phyloP scores from a whole-genome alignment of 2,329 filamentous ascomycete species.

The Botrytis aclada region DNA sequence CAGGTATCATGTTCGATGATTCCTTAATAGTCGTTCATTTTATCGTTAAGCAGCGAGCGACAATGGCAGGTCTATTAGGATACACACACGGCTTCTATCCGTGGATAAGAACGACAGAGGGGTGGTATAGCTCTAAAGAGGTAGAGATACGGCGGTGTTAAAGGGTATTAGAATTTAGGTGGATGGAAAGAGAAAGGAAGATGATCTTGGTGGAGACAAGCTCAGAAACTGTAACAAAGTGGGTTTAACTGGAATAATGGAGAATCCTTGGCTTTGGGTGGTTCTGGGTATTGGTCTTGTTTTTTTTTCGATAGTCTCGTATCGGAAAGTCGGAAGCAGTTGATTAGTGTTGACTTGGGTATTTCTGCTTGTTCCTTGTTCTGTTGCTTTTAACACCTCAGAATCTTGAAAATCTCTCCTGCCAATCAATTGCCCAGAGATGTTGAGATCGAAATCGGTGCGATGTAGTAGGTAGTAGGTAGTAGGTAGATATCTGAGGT shows the following conservation, averaged over 20 bases:
- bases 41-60: neutral
- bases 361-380: neutral
- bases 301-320: neutral
- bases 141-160: neutral
- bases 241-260: constrained; percentile 10
- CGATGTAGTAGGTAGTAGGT: neutral
- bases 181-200: neutral
- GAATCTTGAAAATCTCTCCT: neutral
- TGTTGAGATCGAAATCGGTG: neutral
- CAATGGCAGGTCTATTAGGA: neutral
- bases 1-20: constrained; percentile 14
- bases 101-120: neutral
- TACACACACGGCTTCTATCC: neutral
- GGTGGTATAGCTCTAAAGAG: neutral
- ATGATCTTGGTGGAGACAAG: neutral
- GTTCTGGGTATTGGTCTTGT: neutral
- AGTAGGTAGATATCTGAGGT: neutral
- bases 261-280: constrained; percentile 6
- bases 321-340: neutral
- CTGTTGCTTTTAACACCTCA: neutral
- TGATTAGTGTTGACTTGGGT: neutral
- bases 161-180: neutral
- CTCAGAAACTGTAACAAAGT: constrained; percentile 2
- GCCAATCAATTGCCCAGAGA: neutral
- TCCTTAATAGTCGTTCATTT: constrained; percentile 1